Base-by-base conservation (phyloP, 768 basidiomycete species). In the Trametes coccinea region DNA sequence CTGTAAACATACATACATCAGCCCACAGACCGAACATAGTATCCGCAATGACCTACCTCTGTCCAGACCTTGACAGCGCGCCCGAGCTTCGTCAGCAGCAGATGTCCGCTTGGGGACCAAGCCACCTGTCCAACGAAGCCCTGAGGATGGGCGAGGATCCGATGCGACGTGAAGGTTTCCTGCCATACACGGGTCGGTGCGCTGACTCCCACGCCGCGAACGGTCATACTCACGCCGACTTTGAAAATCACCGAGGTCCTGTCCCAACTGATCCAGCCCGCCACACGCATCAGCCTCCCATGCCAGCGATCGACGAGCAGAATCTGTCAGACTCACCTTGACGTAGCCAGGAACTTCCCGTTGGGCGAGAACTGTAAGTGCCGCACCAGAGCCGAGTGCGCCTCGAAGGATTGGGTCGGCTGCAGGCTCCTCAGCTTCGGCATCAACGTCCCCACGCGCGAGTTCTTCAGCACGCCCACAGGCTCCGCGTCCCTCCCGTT, bases 51-150 rank as follows among this genome's bases (percentile, higher is more conserved):
- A 56, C 54, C 10, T 56, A 87, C 89, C 76, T 86, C 82, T 10
- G 81, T 85, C 89, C 89, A 92, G 39, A 90, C 76, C 73, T 89
- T 90, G 62, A 90, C 78, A 10, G 82, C 84, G 57, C 84, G 79
- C 44, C 75, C 77, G 50, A 88, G 77, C 73, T 88, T 89, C 2
- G 88, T 89, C 10, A 92, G 72, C 6, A 92, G 75, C 50, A 79
- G 71, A 52, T 79, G 78, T 14, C 89, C 88, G 37, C 77, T 80
- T 0, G 88, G 88, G 14, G 88, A 88, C 88, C 89, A 92, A 33
- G 87, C 88, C 34, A 90, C 89, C 72, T 90, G 89, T 37, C 85
- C 83, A 34, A 89, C 84, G 71, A 90, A 89, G n/a, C 86, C 87
- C 62, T 83, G 80, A 4, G 85, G 77, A 67, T 90, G 88, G 0